A percentile compares a stretch with the other conserved stretches of the same genome.
phyloP scores from a whole-genome alignment of 306 rosid genomes.

The Quercus glauca region DNA sequence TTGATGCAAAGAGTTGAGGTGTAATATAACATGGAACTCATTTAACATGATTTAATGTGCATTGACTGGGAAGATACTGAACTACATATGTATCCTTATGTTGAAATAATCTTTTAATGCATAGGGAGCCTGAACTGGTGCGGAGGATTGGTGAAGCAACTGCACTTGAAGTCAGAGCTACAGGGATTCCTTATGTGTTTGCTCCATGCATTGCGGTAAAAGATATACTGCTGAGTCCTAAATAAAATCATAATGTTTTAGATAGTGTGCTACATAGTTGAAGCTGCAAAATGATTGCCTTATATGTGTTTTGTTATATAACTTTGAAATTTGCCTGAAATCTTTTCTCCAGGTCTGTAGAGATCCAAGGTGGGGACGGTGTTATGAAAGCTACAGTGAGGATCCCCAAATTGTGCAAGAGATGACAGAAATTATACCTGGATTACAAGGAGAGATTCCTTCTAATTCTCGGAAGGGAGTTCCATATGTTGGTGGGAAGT shows the following conservation, averaged over 20 bases:
- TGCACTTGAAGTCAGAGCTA: slow-evolving; percentile 92
- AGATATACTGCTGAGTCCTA: not conserved
- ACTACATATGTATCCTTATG: slow-evolving; percentile 12
- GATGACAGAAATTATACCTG: slow-evolving; percentile 83
- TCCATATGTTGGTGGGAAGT: slow-evolving; percentile 89
- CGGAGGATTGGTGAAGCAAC: slow-evolving; percentile 85
- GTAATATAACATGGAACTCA: not conserved
- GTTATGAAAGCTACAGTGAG: slow-evolving; percentile 98
- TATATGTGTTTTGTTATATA: not conserved
- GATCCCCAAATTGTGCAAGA: slow-evolving; percentile 72
- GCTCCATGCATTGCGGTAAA: slow-evolving; percentile 97
- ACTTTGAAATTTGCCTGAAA: slow-evolving; percentile 28
- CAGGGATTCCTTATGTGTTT: slow-evolving; percentile 85
- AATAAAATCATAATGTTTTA: slow-evolving; percentile 12
- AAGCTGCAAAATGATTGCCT: slow-evolving; percentile 12
- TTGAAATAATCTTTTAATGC: slow-evolving; percentile 22
- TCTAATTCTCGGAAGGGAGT: slow-evolving; percentile 53
- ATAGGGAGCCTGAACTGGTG: slow-evolving; percentile 70
- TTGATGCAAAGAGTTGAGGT: not conserved
- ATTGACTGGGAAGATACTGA: not conserved
- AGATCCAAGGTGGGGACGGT: slow-evolving; percentile 99
- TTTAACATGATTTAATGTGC: not conserved
- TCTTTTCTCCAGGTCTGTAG: slow-evolving; percentile 73
- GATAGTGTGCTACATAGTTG: slow-evolving; percentile 4
- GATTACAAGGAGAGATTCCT: slow-evolving; percentile 85